Evolutionary conservation across 108 stramenopile genomes (phyloP), one percentile per base, ranked within the genome.

Genomic region (Skeletonema grethae): DNA sequence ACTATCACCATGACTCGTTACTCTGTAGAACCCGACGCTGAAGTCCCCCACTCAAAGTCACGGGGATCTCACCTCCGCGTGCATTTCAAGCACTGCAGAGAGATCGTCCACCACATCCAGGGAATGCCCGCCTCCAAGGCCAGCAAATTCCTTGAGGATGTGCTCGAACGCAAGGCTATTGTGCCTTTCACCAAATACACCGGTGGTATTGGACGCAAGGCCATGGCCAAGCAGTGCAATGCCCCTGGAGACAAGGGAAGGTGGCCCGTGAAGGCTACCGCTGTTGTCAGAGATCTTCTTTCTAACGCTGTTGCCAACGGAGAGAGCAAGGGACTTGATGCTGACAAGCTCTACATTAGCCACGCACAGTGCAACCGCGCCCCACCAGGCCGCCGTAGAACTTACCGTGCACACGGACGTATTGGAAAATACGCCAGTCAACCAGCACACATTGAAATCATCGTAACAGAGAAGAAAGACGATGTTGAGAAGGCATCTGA

Each of bases 61-160:
- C 88, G 97, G 45, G 97, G 97, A 56, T 95, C 96, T 32, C 94
- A 98, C 86, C 89, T 99, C 39, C 94, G 98, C 30, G 91, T 97
- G 63, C 99, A 99, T 91, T 99, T 91, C 96, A 99, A 99, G 96
- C 98, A 99, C 93, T 96, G 97, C 86, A 90, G 97, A 41, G 97
- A 99, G 71, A 95, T 98, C 74, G 86, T 88, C 61, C 88, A 95
- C 82, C 87, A 83, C 76, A 98, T 98, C 88, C 92, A 95, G 84
- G 97, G 97, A 57, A 96, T 96, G 97, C 84, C 90, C 67, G 85
- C 95, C 55, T 53, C 68, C 65, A 93, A 97, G 87, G 97, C 98
- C 53, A 67, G 88, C 64, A 86, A 92, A 75, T 91, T 86, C 75
- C 82, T 97, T 56, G 93, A 99, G 70, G 90, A 99, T 71, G 99